Evolutionary conservation across 2,329 filamentous ascomycete genomes (phyloP), one percentile per base, ranked within the genome.

Genomic region (Phialophora expanda): DNA sequence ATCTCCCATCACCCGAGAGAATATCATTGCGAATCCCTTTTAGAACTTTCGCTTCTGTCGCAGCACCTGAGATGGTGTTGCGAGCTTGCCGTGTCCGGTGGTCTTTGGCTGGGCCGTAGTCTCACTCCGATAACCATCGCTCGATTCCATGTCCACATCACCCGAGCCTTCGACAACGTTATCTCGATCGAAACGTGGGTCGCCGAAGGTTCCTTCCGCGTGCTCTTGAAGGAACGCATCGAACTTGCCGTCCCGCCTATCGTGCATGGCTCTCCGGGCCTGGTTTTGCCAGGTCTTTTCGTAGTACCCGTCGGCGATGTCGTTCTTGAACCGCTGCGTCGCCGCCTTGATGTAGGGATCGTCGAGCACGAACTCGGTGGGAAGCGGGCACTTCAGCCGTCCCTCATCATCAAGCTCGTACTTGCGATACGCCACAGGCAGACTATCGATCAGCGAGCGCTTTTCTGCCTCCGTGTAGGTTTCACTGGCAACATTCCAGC

Each of bases 141-240:
- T 63, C 32, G 62, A 57, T n/a, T 67, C 66, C 24, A 53, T 60
- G 32, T 61, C 48, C 24, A 22, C 56, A 11, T 64, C 38, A 46
- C 46, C 55, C 22, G 62, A 22, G 2, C 56, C 41, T 32, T 62
- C 41, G n/a, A 14, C 50, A 20, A 65, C 51, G 51, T 60, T 54
- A 17, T 28, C 48, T 65, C 76, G 79, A 56, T 60, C 38, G 3
- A 28, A 30, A 73, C 80, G 79, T 68, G 85, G 85, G 73, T 86
- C 82, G 0, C 85, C 86, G 84, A 85, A 88, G 69, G 83, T 85
- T 62, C 79, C 74, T 73, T 88, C 84, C 14, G 82, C 82, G 65
- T 86, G 82, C 54, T 77, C 74, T 54, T 82, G 81, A 73, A 87
- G 84, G 76, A 83, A 86, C 5, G 77, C 76, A 70, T 89, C 86